These are phyloP conservation scores for Zychaea mexicana DNA, from an alignment of 371 early-diverging fungal species.

Conservation along the genomic window DNA sequence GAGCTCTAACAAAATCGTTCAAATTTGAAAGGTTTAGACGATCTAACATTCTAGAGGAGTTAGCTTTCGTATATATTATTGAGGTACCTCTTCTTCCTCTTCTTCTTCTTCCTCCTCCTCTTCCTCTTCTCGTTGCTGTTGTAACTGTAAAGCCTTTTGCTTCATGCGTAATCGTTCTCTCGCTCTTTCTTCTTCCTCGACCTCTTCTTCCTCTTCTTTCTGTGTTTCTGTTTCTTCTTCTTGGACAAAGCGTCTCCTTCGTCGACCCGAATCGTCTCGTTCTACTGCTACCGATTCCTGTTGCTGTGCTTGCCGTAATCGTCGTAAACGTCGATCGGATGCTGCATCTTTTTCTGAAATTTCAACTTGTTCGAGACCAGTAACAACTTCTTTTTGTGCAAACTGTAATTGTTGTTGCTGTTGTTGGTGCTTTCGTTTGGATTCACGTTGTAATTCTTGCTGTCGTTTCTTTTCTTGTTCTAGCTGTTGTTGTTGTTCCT, in stretches of 20 bases:
- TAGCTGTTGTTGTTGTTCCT: slow-evolving; percentile 30
- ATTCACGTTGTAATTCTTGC: not conserved
- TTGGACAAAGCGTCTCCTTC: slow-evolving; percentile 37
- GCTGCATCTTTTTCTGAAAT: slow-evolving; percentile 49
- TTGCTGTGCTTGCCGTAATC: slow-evolving; percentile 44
- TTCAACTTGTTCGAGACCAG: slow-evolving; percentile 42
- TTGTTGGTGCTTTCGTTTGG: slow-evolving; percentile 6
- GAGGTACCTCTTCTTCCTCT: slow-evolving; percentile 33
- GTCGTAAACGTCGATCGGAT: slow-evolving; percentile 44
- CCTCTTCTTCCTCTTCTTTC: slow-evolving; percentile 24
- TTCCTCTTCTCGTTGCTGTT: slow-evolving; percentile 20
- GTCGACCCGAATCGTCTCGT: slow-evolving; percentile 27
- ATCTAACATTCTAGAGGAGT: not conserved
- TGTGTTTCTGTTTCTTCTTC: slow-evolving; percentile 27
- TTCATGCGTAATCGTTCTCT: slow-evolving; percentile 48
- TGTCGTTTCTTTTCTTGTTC: slow-evolving; percentile 40
- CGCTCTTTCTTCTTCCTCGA: slow-evolving; percentile 43
- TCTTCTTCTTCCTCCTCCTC: slow-evolving; percentile 26
- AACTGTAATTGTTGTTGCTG: slow-evolving; percentile 30
- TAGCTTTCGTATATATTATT: not conserved
- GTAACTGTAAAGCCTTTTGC: slow-evolving; percentile 36
- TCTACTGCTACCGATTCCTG: slow-evolving; percentile 5
- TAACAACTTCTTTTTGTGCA: slow-evolving; percentile 50
- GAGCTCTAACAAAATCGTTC: slow-evolving; percentile 37
- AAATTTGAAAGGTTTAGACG: not conserved